Evolutionary conservation across 495 filamentous ascomycete genomes (phyloP), one percentile per base, ranked within the genome.

Genomic region (Podospora fimiseda): DNA sequence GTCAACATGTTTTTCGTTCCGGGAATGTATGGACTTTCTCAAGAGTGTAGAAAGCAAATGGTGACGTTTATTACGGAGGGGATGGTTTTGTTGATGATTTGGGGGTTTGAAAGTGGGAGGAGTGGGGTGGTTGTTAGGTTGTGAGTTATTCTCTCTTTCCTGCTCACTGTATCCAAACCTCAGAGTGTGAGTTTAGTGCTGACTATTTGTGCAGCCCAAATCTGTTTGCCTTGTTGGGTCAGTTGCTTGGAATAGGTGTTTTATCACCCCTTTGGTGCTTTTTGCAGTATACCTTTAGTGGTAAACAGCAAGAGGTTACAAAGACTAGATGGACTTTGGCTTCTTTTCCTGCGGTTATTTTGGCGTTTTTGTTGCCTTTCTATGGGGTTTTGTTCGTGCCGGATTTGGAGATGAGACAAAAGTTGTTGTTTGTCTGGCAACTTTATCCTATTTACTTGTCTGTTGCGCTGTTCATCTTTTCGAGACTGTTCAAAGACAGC

Each of bases 351-450:
- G 49, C 56, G 30, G 27, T 62, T 0, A 0, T 56, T 0, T 43
- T 61, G 0, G 49, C 39, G 0, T 59, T 49, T 44, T 51, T 54
- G 22, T 6, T 55, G 23, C 61, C 61, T 19, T 49, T 67, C 21
- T 76, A 83, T 61, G 76, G 80, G 39, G 72, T 83, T 58, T 80
- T 79, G 68, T 81, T 82, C 71, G 84, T 78, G 78, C 74, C 83
- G 4, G 80, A 80, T 9, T 42, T 51, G n/a, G 3, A 15, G 15
- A 2, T n/a, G 5, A 22, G 45, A 18, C 55, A 57, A 20, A 13
- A 5, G 5, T 23, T 33, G 16, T 18, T 56, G 23, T 61, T 37
- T 16, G 3, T 47, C 22, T 57, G 54, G 59, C 55, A 58, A 44
- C 41, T 53, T 2, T 57, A 44, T 19, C 54, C 59, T 0, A 33